Evolutionary conservation across 495 filamentous ascomycete genomes (phyloP).

Genomic region (Aspergillus bridgeri): DNA sequence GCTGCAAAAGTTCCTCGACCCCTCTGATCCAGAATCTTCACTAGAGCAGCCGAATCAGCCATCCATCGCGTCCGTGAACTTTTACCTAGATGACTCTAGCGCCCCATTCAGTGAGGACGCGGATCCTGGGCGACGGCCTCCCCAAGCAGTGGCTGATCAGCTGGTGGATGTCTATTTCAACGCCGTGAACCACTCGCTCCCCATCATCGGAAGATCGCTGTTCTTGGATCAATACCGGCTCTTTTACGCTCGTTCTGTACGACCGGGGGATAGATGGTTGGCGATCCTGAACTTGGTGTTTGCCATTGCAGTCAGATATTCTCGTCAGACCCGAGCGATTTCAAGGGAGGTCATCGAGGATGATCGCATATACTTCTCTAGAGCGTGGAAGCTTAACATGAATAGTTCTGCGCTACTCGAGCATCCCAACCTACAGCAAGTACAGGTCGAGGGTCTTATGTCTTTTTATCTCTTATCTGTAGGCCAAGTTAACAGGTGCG

Average conservation of each 20-base stretch:
- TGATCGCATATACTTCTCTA: slow-evolving; percentile 54
- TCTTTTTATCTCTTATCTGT: slow-evolving; percentile 57
- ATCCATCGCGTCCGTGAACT: slow-evolving; percentile 43
- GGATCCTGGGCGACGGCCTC: slow-evolving; percentile 48
- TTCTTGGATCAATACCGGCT: slow-evolving; percentile 41
- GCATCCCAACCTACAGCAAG: slow-evolving; percentile 55
- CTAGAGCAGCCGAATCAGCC: slow-evolving; percentile 22
- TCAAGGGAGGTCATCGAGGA: slow-evolving; percentile 16
- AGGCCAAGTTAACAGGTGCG: slow-evolving; percentile 58
- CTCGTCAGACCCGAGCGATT: slow-evolving; percentile 24
- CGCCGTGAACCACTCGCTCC: slow-evolving; percentile 55
- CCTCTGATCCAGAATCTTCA: slow-evolving; percentile 11
- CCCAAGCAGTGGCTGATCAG: slow-evolving; percentile 46
- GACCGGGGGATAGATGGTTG: slow-evolving; percentile 50
- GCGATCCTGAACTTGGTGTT: slow-evolving; percentile 64
- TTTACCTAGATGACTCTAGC: slow-evolving; percentile 55
- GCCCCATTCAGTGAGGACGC: slow-evolving; percentile 40
- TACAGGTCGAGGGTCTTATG: slow-evolving; percentile 54
- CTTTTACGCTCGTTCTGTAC: slow-evolving; percentile 33
- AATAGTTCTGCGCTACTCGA: slow-evolving; percentile 44
- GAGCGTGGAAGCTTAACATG: slow-evolving; percentile 55
- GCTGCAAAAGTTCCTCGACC: slow-evolving; percentile 38
- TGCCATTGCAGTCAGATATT: slow-evolving; percentile 56
- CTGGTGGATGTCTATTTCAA: slow-evolving; percentile 55
- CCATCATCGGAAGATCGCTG: slow-evolving; percentile 51